Base-by-base conservation (phyloP, 1,284 basidiomycete species). In the Tilletia indica region DNA sequence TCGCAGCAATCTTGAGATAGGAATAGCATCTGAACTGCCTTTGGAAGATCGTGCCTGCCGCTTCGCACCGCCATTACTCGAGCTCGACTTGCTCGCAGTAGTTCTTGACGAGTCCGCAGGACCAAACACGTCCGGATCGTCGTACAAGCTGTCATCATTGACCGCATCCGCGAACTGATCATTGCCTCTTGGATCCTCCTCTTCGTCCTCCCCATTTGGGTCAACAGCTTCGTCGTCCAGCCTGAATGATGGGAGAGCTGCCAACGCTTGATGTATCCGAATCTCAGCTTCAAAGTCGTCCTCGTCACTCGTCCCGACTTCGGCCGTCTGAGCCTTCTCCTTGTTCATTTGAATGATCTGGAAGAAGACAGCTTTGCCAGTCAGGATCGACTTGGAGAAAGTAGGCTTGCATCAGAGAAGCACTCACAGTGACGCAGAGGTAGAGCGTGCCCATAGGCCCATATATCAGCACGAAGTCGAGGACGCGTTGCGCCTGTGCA, bases 361-460 rank as follows among this genome's bases (percentile, higher is more conserved):
- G 0, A 19, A 31, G 36, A 36, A 21, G 36, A 38, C 36, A 39
- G 12, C 19, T 11, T 38, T 14, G 12, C 2, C 1, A 19, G 38
- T n/a, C 64, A 45, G 11, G 5, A 31, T 11, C 64, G 79, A 67
- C 67, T 68, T 71, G 2, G 73, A 64, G 6, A 82, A 70, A 1
- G 70, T 48, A 12, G 72, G 70, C 49, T 73, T 74, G 21, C 36
- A 68, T 16, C 69, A 31, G 25, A 76, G 36, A 87, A 92, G 78
- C 80, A 64, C 61, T 36, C 14, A 95, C 92, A 36, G 91, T 91
- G 45, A 91, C 89, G 5, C 89, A 90, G 1, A 97, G 88, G 85
- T 96, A 97, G 1, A 96, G 90, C 0, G 90, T 87, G 1, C 88
- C 87, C 47, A 93, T 89, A 3, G 94, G 94, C 16, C 93, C 93